A percentile compares a stretch with the other conserved stretches of the same genome.
Evolutionary conservation across 2,329 filamentous ascomycete genomes (phyloP).

Genomic region (Neonectria punicea): DNA sequence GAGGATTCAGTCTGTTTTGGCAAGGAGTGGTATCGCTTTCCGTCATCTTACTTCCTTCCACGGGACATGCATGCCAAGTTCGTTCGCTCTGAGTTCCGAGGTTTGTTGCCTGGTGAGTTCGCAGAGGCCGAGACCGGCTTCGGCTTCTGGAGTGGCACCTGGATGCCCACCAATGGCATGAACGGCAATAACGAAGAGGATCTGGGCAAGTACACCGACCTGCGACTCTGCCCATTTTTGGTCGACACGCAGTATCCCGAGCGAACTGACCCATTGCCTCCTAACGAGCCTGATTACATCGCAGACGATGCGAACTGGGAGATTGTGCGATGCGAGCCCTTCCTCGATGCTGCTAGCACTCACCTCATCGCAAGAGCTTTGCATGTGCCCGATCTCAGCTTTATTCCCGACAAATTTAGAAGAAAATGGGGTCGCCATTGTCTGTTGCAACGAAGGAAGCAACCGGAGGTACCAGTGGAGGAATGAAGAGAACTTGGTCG

Average conservation of each 20-base stretch:
- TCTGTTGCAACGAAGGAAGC: slow-evolving; percentile 70
- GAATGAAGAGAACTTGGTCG: slow-evolving; percentile 2
- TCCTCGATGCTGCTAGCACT: slow-evolving; percentile 83
- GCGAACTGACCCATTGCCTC: slow-evolving; percentile 61
- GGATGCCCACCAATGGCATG: slow-evolving; percentile 83
- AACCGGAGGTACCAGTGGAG: neutral
- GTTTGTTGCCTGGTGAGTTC: slow-evolving; percentile 91
- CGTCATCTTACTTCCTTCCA: slow-evolving; percentile 91
- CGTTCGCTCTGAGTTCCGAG: slow-evolving; percentile 88
- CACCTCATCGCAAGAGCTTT: slow-evolving; percentile 78
- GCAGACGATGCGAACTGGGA: slow-evolving; percentile 82
- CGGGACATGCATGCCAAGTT: slow-evolving; percentile 88
- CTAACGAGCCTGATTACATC: slow-evolving; percentile 83
- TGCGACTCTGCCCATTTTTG: slow-evolving; percentile 81
- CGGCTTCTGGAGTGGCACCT: slow-evolving; percentile 84
- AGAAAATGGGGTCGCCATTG: slow-evolving; percentile 92
- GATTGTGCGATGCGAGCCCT: slow-evolving; percentile 76
- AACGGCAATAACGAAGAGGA: slow-evolving; percentile 94
- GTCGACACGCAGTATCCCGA: slow-evolving; percentile 86
- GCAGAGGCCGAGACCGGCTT: slow-evolving; percentile 76
- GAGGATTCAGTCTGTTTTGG: slow-evolving; percentile 86
- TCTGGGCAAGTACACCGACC: slow-evolving; percentile 82
- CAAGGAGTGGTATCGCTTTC: slow-evolving; percentile 99
- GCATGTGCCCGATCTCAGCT: slow-evolving; percentile 79
- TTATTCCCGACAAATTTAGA: slow-evolving; percentile 75